Conservation (phyloP, 2,329 filamentous ascomycete genomes). For the Cercospora canescens region DNA sequence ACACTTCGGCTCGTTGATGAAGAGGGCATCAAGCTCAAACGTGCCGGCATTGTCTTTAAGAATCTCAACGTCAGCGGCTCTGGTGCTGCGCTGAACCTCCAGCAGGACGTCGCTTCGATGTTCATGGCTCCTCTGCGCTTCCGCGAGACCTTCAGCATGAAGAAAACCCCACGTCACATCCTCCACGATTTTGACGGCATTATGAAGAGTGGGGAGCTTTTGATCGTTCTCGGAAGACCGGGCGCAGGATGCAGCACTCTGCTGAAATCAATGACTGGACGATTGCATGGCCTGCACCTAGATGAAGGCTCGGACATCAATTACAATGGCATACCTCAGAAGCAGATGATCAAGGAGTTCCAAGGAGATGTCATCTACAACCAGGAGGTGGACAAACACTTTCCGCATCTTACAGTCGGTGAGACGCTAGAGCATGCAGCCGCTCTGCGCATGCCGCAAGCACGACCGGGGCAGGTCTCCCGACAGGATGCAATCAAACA, state of each 20-base stretch:
- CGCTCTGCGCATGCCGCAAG: constrained; percentile 51
- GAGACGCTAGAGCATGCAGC: constrained; percentile 60
- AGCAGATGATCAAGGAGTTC: constrained; percentile 49
- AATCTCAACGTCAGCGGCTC: constrained; percentile 67
- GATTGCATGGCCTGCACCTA: constrained; percentile 59
- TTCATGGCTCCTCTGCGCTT: constrained; percentile 59
- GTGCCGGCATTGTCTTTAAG: constrained; percentile 63
- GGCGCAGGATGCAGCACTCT: constrained; percentile 65
- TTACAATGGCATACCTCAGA: constrained; percentile 58
- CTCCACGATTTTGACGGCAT: constrained; percentile 55
- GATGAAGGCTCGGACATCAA: constrained; percentile 55
- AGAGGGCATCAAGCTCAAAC: constrained; percentile 55
- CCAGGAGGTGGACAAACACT: constrained; percentile 53
- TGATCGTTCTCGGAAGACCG: constrained; percentile 49
- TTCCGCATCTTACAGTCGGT: constrained; percentile 58
- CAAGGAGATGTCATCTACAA: constrained; percentile 50
- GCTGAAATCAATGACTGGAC: constrained; percentile 62
- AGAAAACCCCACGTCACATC: constrained; percentile 56
- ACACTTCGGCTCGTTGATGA: constrained; percentile 53
- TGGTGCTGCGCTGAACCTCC: constrained; percentile 66
- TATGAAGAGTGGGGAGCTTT: constrained; percentile 51
- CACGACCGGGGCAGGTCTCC: constrained; percentile 37
- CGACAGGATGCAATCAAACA: constrained; percentile 50
- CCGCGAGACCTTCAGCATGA: constrained; percentile 55
- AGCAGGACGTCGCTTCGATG: constrained; percentile 64